Conservation (phyloP, 805 yeast species). For the Wickerhamomyces subpelliculosus region DNA sequence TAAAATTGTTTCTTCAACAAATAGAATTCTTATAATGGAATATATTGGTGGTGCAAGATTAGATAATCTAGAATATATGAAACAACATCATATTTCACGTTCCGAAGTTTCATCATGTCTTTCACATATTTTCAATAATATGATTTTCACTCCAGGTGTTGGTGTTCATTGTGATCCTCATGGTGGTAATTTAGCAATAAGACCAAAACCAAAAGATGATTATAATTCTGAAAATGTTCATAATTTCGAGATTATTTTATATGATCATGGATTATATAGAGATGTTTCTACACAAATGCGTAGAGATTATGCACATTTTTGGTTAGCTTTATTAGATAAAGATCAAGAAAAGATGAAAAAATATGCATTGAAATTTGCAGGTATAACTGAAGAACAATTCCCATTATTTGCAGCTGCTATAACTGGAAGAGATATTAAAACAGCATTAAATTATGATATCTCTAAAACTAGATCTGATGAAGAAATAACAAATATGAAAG, state of each 20-base stretch:
- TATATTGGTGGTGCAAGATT: conserved; percentile 75
- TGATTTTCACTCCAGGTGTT: conserved; percentile 92
- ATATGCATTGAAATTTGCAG: conserved; percentile 76
- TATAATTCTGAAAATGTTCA: conserved; percentile 33
- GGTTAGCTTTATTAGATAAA: conserved; percentile 81
- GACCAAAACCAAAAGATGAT: conserved; percentile 29
- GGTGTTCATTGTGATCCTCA: conserved; percentile 98
- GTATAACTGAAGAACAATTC: conserved; percentile 69
- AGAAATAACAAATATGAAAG: conserved; percentile 66
- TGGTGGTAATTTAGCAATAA: conserved; percentile 90
- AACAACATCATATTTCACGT: conserved; percentile 56
- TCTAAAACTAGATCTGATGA: conserved; percentile 43
- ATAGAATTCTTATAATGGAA: conserved; percentile 83
- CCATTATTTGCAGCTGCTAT: conserved; percentile 87
- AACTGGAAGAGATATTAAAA: conserved; percentile 85
- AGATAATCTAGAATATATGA: conserved; percentile 66
- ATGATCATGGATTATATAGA: conserved; percentile 93
- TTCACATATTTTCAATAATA: conserved; percentile 84
- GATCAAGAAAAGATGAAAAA: conserved; percentile 58
- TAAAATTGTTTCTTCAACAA: conserved; percentile 52
- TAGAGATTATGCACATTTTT: conserved; percentile 79
- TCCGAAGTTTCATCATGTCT: conserved; percentile 78
- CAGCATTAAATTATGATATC: conserved; percentile 62
- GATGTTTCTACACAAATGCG: conserved; percentile 72
- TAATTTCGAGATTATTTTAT: conserved; percentile 85